Percentiles rank a stretch among this genome's conserved stretches.
Evolutionary conservation across 208 protist genomes (phyloP).

Genomic region (Herpetomonas muscarum): DNA sequence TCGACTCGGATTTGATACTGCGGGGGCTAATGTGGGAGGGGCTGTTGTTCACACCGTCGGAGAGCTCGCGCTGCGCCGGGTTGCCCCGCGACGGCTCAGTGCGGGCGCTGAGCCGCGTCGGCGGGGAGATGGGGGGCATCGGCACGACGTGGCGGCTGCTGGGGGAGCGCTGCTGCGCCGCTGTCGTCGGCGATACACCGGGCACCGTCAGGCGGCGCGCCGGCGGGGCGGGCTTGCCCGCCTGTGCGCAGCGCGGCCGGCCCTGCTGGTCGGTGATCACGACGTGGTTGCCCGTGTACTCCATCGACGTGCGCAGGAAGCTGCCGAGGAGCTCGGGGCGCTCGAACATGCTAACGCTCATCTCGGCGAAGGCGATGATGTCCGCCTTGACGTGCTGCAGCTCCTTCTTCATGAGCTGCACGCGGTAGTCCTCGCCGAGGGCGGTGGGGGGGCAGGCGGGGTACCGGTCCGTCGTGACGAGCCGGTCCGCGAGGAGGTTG

Average conservation of each 20-base stretch:
- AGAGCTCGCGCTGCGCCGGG: not conserved
- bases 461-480: conserved; percentile 71
- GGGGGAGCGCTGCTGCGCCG: not conserved
- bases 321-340: conserved; percentile 39
- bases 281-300: conserved; percentile 59
- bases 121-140: not conserved
- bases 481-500: conserved; percentile 76
- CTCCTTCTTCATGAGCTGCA: conserved; percentile 63
- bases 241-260: conserved; percentile 23
- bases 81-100: not conserved
- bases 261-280: conserved; percentile 67
- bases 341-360: conserved; percentile 71
- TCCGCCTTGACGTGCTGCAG: conserved; percentile 40
- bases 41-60: not conserved
- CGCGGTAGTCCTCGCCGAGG: conserved; percentile 72
- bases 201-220: not conserved
- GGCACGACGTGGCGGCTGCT: not conserved
- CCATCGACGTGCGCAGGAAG: conserved; percentile 35
- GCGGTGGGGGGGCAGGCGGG: conserved; percentile 49
- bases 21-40: not conserved
- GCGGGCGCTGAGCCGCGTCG: not conserved
- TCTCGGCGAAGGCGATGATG: conserved; percentile 68
- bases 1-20: not conserved
- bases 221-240: not conserved
- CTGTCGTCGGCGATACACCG: not conserved